These are phyloP conservation scores for Lasiosphaeria hispida DNA, from an alignment of 495 filamentous ascomycete genomes.

Conservation along the genomic window DNA sequence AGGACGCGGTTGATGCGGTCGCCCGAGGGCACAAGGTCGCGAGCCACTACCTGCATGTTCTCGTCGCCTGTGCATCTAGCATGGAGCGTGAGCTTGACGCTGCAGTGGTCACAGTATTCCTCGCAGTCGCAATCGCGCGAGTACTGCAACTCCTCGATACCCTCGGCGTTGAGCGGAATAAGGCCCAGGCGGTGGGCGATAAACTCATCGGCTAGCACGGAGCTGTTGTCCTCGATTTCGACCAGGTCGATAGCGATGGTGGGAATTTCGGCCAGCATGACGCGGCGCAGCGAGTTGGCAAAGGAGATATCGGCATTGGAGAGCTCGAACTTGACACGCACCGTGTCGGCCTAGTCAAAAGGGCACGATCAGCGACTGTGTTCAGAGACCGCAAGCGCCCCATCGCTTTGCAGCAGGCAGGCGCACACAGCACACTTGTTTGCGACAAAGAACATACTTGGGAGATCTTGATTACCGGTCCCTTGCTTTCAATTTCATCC, in stretches of 20 bases:
- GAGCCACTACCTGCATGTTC: constrained; percentile 85
- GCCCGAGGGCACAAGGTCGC: constrained; percentile 73
- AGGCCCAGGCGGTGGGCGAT: constrained; percentile 90
- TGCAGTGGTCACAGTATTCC: constrained; percentile 85
- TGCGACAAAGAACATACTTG: constrained; percentile 48
- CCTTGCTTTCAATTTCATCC: constrained; percentile 60
- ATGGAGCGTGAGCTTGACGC: constrained; percentile 75
- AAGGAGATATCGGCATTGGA: constrained; percentile 78
- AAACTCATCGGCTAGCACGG: constrained; percentile 93
- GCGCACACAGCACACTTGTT: neutral
- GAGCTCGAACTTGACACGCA: constrained; percentile 79
- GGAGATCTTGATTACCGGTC: constrained; percentile 68
- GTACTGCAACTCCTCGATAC: constrained; percentile 79
- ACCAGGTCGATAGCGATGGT: constrained; percentile 94
- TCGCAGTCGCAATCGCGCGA: constrained; percentile 97
- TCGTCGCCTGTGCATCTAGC: constrained; percentile 78
- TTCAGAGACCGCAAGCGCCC: neutral
- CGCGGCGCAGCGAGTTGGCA: constrained; percentile 90
- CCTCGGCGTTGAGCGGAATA: constrained; percentile 79
- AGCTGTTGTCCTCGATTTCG: constrained; percentile 88
- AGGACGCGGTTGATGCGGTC: constrained; percentile 58
- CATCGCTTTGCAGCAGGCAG: neutral
- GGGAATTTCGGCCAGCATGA: constrained; percentile 90
- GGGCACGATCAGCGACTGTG: neutral
- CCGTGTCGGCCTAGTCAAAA: constrained; percentile 56